Base-by-base conservation (phyloP, 306 rosid genomes). In the Cucurbita pepo region DNA sequence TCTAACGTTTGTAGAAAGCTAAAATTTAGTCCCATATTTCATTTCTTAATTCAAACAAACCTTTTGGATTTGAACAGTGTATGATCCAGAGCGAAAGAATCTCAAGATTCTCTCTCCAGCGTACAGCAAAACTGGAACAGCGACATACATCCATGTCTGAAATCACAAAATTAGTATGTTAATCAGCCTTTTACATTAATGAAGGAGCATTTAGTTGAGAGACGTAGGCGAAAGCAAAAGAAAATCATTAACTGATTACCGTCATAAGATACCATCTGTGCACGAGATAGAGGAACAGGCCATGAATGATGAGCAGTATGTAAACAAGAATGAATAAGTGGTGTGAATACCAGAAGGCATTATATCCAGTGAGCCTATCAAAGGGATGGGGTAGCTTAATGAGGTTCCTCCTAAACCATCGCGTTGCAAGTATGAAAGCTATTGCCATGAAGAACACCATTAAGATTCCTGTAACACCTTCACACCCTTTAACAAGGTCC, bases 261-360 rank as follows among this genome's bases (percentile, higher is more conserved):
- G 96, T 95, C 84, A 86, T 56, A 12, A 47, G 80, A 85, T 88
- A 81, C 96, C 97, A 90, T 62, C 25, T 76, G 85, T 79, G 85
- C 79, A 82, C 96, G 43, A 95, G 87, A 78, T 88, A 95, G 79
- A 91, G 88, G 56, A 78, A 80, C 71, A 45, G 45, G 47, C 99
- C 99, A 61, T 95, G 99, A 82, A 89, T 9, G 78, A 95, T 53
- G 78, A 95, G 96, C 83, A 95, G 81, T 80, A 76, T 78, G 63
- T 95, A 95, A 75, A 95, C 99, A 69, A 95, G 73, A 85, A 95
- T 88, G 81, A 95, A 91, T 19, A 91, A 88, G 83, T 95, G 99
- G 83, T 95, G 99, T 37, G 99, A 95, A 86, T 95, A 95, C 97
- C 99, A 95, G 79, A 95, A 95, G 58, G 99, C 97, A 65, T 95